These are phyloP conservation scores for Glycine tomentella DNA, from an alignment of 306 rosid species.

Conservation along the genomic window DNA sequence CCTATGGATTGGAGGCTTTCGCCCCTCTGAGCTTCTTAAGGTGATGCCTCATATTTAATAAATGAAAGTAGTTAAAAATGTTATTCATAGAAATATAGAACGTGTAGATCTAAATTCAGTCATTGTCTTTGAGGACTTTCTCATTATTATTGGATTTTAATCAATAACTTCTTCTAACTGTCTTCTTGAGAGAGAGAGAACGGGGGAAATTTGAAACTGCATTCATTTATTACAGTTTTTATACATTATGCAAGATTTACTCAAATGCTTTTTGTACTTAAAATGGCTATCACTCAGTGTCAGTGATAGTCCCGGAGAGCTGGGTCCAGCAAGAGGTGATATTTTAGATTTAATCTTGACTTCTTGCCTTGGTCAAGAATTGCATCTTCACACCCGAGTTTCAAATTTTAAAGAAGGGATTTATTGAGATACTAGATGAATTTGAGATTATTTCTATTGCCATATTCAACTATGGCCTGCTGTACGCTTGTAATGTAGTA, in stretches of 20 bases:
- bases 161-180: background rate
- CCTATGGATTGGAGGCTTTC: slow-evolving; percentile 98
- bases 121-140: slow-evolving; percentile 1
- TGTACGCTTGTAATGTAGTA: slow-evolving; percentile 1
- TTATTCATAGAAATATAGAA: background rate
- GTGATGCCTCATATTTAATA: slow-evolving; percentile 52
- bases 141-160: background rate
- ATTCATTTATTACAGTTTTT: background rate
- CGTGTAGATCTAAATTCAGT: slow-evolving; percentile 10
- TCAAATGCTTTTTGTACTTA: background rate
- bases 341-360: background rate
- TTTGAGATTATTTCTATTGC: slow-evolving; percentile 18
- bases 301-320: slow-evolving; percentile 1
- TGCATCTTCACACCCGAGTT: background rate
- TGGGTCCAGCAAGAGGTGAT: slow-evolving; percentile 8
- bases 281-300: background rate
- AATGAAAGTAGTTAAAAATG: background rate
- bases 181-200: slow-evolving; percentile 11
- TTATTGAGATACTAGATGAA: slow-evolving; percentile 9
- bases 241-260: background rate
- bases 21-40: slow-evolving; percentile 96
- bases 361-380: background rate
- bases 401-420: background rate
- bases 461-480: too few relatives aligned
- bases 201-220: slow-evolving; percentile 6